Evolutionary conservation across 1,139 yeast species (phyloP).

Genomic region (Meyerozyma elateridarum): DNA sequence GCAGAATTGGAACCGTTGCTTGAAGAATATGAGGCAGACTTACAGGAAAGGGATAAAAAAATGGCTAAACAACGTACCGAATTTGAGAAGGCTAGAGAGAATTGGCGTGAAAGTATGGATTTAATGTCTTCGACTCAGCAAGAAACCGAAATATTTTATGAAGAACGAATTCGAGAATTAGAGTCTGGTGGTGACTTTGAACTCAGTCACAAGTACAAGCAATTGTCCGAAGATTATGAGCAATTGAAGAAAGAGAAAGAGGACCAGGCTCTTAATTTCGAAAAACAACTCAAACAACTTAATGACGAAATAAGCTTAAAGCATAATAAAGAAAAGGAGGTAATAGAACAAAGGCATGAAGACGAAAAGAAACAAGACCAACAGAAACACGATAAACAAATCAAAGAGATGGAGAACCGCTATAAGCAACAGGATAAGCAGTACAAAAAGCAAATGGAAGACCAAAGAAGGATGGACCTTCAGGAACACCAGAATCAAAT

Average conservation of each 20-base stretch:
- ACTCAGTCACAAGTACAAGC: too few species aligned
- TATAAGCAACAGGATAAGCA: too few species aligned
- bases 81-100: constrained; percentile 51
- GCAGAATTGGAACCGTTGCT: constrained; percentile 43
- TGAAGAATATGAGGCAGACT: constrained; percentile 39
- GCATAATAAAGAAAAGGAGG: not conserved
- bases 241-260: not conserved
- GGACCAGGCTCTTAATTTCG: constrained; percentile 8
- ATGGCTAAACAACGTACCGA: constrained; percentile 39
- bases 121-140: constrained; percentile 44
- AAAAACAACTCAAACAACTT: constrained; percentile 12
- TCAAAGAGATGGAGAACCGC: too few species aligned
- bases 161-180: constrained; percentile 22
- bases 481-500: too few species aligned
- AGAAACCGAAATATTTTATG: constrained; percentile 35
- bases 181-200: constrained; percentile 10
- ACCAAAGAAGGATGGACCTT: too few species aligned
- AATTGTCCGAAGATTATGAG: too few species aligned
- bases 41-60: constrained; percentile 41
- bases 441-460: too few species aligned
- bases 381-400: not conserved
- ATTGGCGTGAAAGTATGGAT: constrained; percentile 54
- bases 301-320: constrained; percentile 2
- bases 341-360: not conserved
- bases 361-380: constrained; percentile 1